Conservation (phyloP, 495 filamentous ascomycete genomes). For the Tuber magnatum region DNA sequence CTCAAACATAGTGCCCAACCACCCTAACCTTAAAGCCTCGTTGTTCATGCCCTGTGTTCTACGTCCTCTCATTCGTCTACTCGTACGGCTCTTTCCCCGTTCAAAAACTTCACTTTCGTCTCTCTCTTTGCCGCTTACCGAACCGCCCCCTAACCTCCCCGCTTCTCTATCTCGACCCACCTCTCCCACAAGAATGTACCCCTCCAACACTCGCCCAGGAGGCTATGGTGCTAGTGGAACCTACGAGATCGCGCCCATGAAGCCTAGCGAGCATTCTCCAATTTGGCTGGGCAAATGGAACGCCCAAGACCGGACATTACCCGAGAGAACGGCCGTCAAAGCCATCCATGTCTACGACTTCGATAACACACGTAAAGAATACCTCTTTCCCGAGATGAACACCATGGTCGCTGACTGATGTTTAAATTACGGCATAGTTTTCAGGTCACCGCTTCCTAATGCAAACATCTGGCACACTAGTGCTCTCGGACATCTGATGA, state of each 20-base stretch:
- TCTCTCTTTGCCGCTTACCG: not conserved
- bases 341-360: constrained; percentile 95
- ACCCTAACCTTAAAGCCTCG: not conserved
- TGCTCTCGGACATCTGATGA: constrained; percentile 68
- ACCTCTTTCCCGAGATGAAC: not conserved
- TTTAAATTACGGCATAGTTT: constrained; percentile 52
- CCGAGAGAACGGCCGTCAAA: constrained; percentile 49
- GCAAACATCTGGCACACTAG: constrained; percentile 72
- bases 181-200: constrained; percentile 1
- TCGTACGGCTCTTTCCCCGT: not conserved
- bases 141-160: not conserved
- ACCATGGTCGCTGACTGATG: constrained; percentile 14
- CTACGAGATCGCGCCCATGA: constrained; percentile 16
- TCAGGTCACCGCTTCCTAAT: constrained; percentile 83
- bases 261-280: constrained; percentile 18
- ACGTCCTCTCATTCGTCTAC: not conserved
- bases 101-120: not conserved
- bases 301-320: constrained; percentile 12
- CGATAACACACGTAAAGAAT: constrained; percentile 77
- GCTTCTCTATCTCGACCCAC: not conserved
- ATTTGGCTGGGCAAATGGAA: constrained; percentile 24
- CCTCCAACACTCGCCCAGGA: constrained; percentile 6
- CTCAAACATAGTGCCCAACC: not conserved
- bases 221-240: constrained; percentile 19
- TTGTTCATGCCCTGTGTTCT: not conserved